Evolutionary conservation across 1,139 yeast genomes (phyloP), one percentile per base, ranked within the genome.

Genomic region (Pichia norvegensis): DNA sequence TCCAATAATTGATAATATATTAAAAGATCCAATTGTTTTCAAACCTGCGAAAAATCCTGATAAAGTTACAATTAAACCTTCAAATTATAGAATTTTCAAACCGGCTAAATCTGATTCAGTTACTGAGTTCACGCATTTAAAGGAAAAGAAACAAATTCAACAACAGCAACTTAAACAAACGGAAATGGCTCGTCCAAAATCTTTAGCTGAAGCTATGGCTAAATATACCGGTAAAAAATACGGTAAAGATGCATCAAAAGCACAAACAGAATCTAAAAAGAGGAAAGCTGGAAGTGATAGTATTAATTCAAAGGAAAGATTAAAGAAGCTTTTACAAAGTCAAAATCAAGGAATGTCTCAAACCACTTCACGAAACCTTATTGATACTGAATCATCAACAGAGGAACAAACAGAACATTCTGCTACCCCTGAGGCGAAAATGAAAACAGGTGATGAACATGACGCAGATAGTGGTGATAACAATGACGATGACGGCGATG

Each of bases 121-220:
- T 14, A 20, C 29, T n/a, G 17, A 36, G 9, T 22, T 20, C n/a
- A 9, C 14, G 13, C 10, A 17, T 20, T 17, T 17, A 7, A 22
- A 36, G 13, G 33, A 17, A 17, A 14, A 25, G n/a, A 16, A 25
- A 17, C 35, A 36, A 33, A 23, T 29, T 4, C 22, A 16, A 31
- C 33, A 29, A 4, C 25, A 41, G 38, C 29, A 22, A 38, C 31
- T 29, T 29, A 35, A 39, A 27, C 42, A 40, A 37, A 40, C 41
- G 25, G 29, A 40, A 35, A 49, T 46, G 49, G 44, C 49, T 29
- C 68, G 70, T 52, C 78, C 79, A 5, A 69, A 64, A 52, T 72
- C 79, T 29, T 69, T 78, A 75, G 80, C 80, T 4, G 81, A 76
- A 57, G 82, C 82, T 2, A 76, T 78, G 33, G 80, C 81, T 9